Conservation (phyloP, 2,329 filamentous ascomycete species). For the Cyphellophora europaea region DNA sequence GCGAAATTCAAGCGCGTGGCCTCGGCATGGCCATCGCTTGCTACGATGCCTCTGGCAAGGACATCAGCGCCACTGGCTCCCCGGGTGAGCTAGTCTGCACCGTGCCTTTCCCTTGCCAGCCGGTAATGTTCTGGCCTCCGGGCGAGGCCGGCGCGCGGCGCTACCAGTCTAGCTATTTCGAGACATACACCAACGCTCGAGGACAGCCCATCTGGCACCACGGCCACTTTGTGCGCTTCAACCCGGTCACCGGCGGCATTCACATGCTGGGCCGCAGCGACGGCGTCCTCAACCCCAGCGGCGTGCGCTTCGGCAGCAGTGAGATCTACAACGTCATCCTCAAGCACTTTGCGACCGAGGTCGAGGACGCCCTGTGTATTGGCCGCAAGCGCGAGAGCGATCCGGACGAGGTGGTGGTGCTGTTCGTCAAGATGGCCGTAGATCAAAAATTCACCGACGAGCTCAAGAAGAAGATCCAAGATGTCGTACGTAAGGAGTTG, state of each 20-base stretch:
- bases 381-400: constrained; percentile 65
- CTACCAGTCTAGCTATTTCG: constrained; percentile 80
- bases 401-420: constrained; percentile 72
- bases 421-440: constrained; percentile 73
- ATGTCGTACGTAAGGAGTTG: constrained; percentile 63
- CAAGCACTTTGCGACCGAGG: constrained; percentile 65
- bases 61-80: constrained; percentile 53
- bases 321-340: constrained; percentile 96
- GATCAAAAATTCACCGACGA: constrained; percentile 49
- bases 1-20: constrained; percentile 69
- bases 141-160: constrained; percentile 61
- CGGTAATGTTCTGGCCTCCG: constrained; percentile 69
- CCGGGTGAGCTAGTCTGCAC: constrained; percentile 84
- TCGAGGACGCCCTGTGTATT: constrained; percentile 83
- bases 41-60: constrained; percentile 42
- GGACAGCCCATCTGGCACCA: constrained; percentile 69
- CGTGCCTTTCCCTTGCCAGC: constrained; percentile 80
- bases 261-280: constrained; percentile 90
- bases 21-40: constrained; percentile 66
- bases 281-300: constrained; percentile 83
- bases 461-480: constrained; percentile 55
- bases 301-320: constrained; percentile 83
- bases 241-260: constrained; percentile 63
- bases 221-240: constrained; percentile 76
- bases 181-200: constrained; percentile 50